Base-by-base conservation (phyloP, 1,284 basidiomycete species). In the Bjerkandera adusta region DNA sequence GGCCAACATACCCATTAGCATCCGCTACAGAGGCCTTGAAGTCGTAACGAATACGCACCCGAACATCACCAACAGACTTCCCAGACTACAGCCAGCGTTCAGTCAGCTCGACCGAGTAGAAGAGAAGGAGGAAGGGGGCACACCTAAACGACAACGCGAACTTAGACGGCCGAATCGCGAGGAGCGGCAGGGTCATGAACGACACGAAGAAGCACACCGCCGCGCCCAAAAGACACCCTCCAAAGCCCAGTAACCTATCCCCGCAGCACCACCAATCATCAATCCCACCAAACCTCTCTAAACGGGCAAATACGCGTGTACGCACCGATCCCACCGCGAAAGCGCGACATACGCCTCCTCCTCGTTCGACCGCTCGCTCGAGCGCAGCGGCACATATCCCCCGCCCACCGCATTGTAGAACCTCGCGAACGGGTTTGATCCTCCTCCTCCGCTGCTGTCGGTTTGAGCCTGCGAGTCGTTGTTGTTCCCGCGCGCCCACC, bases 311-410 rank as follows among this genome's bases (percentile, higher is more conserved):
- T 3, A 27, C 18, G n/a, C 27, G 37, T 16, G n/a, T 51, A 52
- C 61, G 56, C 56, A 92, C 86, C 85, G 77, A 64, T 94, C 91
- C 92, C 92, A 94, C 66, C 90, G 76, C 35, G 88, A 92, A 42
- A 97, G 69, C 26, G 94, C 92, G 68, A 96, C 92, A 75, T 89
- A 97, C 2, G 96, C 96, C 63, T 98, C 94, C 59, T 99, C 96
- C 66, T 99, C 96, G 63, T 94, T 94, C 27, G 88, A 86, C 33
- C 83, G 75, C 53, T 93, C 91, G 54, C 66, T 81, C 4, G 88
- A 91, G 20, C 93, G 76, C 48, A 98, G 71, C 1, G 97, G 96
- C 36, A 98, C 85, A 61, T 97, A 98, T 62, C 86, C 77, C 41
- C 87, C 81, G 8, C 83, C 80, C 46, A 85, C 68, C 26, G 83